Evolutionary conservation across 371 early-diverging fungal species (phyloP), one percentile per base, ranked within the genome.

Genomic region (Funneliformis caledonium): DNA sequence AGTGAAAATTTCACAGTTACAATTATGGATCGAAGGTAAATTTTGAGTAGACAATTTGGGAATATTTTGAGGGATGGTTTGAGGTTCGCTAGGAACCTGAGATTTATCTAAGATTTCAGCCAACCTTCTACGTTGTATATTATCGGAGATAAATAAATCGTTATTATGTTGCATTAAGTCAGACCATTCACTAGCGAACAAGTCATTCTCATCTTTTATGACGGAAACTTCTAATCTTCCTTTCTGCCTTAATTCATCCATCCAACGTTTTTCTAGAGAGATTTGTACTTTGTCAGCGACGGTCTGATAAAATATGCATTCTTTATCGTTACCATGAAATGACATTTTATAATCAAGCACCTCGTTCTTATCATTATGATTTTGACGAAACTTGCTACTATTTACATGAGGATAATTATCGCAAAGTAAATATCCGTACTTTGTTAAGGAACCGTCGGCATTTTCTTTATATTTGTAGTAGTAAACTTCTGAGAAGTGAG

Each of bases 391-490:
- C 42, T 75, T 59, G 43, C 26, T 61, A 60, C 61, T 47, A 12
- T 62, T 73, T 14, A 37, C 6, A n/a, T 60, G 11, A 48, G 8
- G 37, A 31, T 67, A 45, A 12, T 45, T 12, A 33, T 52, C n/a
- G 50, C 19, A 47, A 45, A 76, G 5, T 7, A 64, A 22, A 52
- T 65, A 52, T 11, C 78, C 78, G 31, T 67, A 67, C 50, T 78
- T 78, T 56, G 78, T 78, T n/a, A 78, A 37, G 14, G 78, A 68
- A 2, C 69, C 69, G 50, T 48, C 67, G 8, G 31, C 19, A 68
- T 52, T 78, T 37, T 78, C 69, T n/a, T 68, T 67, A 50, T 78
- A 78, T 78, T 78, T 78, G 68, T 78, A 78, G 56, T 78, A 61
- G 37, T 68, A 78, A 48, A 68, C 19, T 43, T 67, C 33, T 3